Base-by-base conservation (phyloP, 75 land plant species). In the Sequoia sempervirens region DNA sequence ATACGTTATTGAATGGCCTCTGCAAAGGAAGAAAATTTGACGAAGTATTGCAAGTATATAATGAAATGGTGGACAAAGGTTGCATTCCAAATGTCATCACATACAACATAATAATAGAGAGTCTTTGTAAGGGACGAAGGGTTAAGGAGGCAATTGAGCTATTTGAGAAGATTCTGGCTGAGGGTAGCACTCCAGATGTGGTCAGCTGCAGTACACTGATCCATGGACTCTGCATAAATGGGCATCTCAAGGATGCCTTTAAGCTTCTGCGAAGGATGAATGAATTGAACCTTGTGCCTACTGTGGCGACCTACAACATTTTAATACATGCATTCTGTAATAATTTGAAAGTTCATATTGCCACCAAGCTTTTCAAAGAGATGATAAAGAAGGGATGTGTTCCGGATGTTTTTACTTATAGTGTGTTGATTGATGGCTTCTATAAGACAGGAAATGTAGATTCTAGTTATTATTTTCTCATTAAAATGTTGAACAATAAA, bases 321-420 rank as follows among this genome's bases (percentile, higher is more conserved):
- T 80, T 94, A 82, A 90, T 94, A 28, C 85, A 85, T 89, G 96
- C 91, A 54, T 91, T 87, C 79, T 84, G 82, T 84, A 88, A 88
- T 79, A 92, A 86, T 64, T 81, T 89, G 43, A 85, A 91, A 37
- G 64, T 87, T 40, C 47, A 80, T 28, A 86, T 82, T 86, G 91
- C 90, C 36, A 81, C 86, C 79, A 84, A 88, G 74, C 78, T 94
- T 74, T 89, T 92, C 26, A 53, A 80, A 79, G 89, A 94, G 79
- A 92, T 91, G 92, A 64, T 75, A 54, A 58, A 68, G 11, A 81
- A 79, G 1, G 89, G 88, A 6, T 84, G 81, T 74, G 18, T 80
- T n/a, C 91, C 92, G 13, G 91, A 94, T 87, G 82, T 43, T 75
- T 92, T 87, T 85, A 94, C 93, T 17, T 94, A 92, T 81, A 91